Base-by-base conservation (phyloP, 208 protist genomes). In the Blechomonas ayalai region DNA sequence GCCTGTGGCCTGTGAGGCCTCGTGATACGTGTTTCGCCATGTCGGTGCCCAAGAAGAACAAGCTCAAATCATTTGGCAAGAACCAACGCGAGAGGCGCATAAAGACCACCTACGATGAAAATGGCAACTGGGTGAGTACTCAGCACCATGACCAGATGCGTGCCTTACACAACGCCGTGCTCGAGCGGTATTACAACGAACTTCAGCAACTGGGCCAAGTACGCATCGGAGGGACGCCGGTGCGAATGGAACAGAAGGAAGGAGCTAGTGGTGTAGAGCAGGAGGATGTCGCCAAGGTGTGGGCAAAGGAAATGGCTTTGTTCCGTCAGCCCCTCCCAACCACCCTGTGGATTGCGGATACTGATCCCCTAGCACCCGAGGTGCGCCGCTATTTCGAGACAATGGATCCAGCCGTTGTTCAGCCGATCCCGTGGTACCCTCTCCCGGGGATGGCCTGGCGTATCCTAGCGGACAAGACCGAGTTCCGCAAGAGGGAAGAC, bases 331-430 rank as follows among this genome's bases (percentile, higher is more conserved):
- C 71, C 16, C 71, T 92, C 27, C 70, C 67, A 7, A 88, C 71
- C 6, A 92, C 83, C n/a, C 64, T 88, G 28, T 92, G 83, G 79
- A 61, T 92, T 29, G 86, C 88, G 55, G 79, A 88, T 54, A 83
- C 79, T 1, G 83, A 92, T 40, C 76, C 83, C 0, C 59, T 92
- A 18, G 83, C 79, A 1, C 20, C 12, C 8, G 32, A 55, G 25
- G 67, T 92, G 23, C 46, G 58, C 1, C 41, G 46, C 22, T 79
- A 73, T 56, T 71, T 92, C 47, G 56, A 83, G 42, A 50, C 59
- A 3, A 47, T 76, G 1, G 59, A 68, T 29, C 31, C 40, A 3
- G 32, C 52, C 12, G 41, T 92, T 3, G 72, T 82, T 40, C 67
- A 92, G 65, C 79, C 78, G 2, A 92, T 92, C 39, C 32, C 75